Percentiles rank a stretch among this genome's conserved stretches.
phyloP scores from a whole-genome alignment of 345 rosid genomes.

The Citrus reticulata region DNA sequence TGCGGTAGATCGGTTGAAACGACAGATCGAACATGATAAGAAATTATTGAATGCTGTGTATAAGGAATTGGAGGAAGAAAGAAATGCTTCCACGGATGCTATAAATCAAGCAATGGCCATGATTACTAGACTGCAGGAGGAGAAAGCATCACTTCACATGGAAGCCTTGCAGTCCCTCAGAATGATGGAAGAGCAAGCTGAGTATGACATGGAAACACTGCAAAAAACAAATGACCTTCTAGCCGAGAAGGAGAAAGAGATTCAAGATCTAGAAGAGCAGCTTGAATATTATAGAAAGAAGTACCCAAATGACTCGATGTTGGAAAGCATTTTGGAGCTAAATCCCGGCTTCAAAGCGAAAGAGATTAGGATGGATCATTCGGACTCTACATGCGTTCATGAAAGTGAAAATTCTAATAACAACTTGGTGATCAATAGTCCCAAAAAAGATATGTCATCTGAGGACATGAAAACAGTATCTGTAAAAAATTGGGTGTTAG shows the following conservation, averaged over 20 bases:
- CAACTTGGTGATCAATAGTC: not conserved
- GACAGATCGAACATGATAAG: slow-evolving; percentile 83
- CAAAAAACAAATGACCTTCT: slow-evolving; percentile 73
- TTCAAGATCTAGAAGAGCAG: slow-evolving; percentile 86
- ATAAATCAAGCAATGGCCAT: slow-evolving; percentile 98
- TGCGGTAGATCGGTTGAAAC: slow-evolving; percentile 62
- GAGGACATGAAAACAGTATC: slow-evolving; percentile 1
- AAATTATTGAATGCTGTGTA: slow-evolving; percentile 50
- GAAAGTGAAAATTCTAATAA: not conserved
- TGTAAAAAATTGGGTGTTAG: slow-evolving; percentile 21
- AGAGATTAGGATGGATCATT: slow-evolving; percentile 15
- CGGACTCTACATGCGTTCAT: slow-evolving; percentile 17
- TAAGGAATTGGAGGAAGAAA: slow-evolving; percentile 93
- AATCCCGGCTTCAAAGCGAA: slow-evolving; percentile 9
- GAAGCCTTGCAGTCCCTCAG: slow-evolving; percentile 88
- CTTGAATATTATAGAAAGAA: slow-evolving; percentile 62
- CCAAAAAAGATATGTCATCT: not conserved
- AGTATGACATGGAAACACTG: slow-evolving; percentile 93
- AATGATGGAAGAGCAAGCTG: slow-evolving; percentile 79
- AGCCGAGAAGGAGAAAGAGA: slow-evolving; percentile 71
- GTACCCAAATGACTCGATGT: slow-evolving; percentile 26
- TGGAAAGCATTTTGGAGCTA: slow-evolving; percentile 14
- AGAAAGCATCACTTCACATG: slow-evolving; percentile 86
- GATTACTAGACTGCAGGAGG: slow-evolving; percentile 96
- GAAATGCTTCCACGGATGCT: slow-evolving; percentile 80